Conservation (phyloP, 139 green algal genomes). For the Chlamydomonas schloesseri region DNA sequence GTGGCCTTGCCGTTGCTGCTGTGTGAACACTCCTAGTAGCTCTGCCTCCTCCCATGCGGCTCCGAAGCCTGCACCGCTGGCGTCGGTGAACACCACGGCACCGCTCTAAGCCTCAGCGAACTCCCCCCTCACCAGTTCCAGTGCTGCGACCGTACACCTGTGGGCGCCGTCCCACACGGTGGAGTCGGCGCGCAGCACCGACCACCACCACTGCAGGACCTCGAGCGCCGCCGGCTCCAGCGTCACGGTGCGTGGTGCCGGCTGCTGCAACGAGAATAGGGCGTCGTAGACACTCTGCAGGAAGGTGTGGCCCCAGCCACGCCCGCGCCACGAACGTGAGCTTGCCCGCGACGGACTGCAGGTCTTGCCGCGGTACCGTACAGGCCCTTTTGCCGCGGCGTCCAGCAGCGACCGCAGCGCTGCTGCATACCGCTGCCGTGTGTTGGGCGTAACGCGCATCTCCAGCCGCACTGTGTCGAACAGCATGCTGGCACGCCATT, state of each 20-base stretch:
- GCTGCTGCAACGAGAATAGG: no score
- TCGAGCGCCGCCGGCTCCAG: no score
- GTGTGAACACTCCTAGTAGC: no score
- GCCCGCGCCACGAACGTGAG: constrained; percentile 4
- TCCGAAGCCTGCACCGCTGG: constrained; percentile 11
- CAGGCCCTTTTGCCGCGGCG: not conserved
- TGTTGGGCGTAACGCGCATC: no score
- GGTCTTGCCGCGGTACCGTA: not conserved
- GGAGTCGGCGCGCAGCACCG: no score
- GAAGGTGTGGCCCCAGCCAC: constrained; percentile 32
- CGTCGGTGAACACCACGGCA: constrained; percentile 26
- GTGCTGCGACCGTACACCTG: not conserved
- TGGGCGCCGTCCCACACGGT: not conserved
- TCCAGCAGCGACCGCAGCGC: constrained; percentile 5
- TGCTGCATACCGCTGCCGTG: not conserved
- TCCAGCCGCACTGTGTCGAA: no score
- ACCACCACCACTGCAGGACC: no score
- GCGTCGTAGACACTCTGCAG: no score
- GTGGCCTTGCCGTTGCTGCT: no score
- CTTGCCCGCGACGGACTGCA: not conserved
- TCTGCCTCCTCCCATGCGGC: not conserved
- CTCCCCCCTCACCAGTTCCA: constrained; percentile 21
- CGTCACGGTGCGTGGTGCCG: no score
- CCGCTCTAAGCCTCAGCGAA: not conserved
- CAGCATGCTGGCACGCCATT: no score